Evolutionary conservation across 2,329 filamentous ascomycete species (phyloP), one percentile per base, ranked within the genome.

Genomic region (Fusarium torreyae): DNA sequence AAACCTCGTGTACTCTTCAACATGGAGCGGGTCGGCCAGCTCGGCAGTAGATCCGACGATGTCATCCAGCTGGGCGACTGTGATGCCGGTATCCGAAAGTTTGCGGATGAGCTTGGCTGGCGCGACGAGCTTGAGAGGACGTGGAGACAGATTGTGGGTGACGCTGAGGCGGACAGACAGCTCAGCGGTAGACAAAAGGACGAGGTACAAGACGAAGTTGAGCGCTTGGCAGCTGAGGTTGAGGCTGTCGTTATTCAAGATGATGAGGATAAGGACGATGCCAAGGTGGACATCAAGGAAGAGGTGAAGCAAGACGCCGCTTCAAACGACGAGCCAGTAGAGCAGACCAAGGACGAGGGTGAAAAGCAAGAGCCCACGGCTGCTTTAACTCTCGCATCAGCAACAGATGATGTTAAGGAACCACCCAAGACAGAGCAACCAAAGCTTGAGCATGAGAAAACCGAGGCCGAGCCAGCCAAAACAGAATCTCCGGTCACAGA

Each of bases 1-100:
- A 87, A 87, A 5, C 96, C 95, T 1, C 87, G 96, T 11, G 82
- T 99, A 3, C 84, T 99, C 20, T 92, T 99, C 79, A 99, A 99
- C 78, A 86, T 91, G 80, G 93, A 98, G 78, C 83, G 83, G 36
- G 96, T 97, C 0, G 95, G 96, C 0, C 88, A 88, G 20, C 77
- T 99, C 36, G 96, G 96, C 1, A 86, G 86, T 9, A 84, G 93
- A 26, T 77, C 91, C 0, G 94, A 99, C 75, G 96, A 99, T 80
- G 94, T 99, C 0, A 76, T 97, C 7, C 79, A 93, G 38, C 83
- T 98, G 3, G 94, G 92, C 2, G 90, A 94, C 72, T 98, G 94
- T 77, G 95, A 99, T 78, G 84, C 84, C 0, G 94, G 94, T 1
- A 91, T 98, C 1, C 86, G 92, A 55, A 89, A 88, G 77, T 84